Evolutionary conservation across 441 rosid genomes (phyloP), one percentile per base, ranked within the genome.

Genomic region (Adansonia madagascariensis): DNA sequence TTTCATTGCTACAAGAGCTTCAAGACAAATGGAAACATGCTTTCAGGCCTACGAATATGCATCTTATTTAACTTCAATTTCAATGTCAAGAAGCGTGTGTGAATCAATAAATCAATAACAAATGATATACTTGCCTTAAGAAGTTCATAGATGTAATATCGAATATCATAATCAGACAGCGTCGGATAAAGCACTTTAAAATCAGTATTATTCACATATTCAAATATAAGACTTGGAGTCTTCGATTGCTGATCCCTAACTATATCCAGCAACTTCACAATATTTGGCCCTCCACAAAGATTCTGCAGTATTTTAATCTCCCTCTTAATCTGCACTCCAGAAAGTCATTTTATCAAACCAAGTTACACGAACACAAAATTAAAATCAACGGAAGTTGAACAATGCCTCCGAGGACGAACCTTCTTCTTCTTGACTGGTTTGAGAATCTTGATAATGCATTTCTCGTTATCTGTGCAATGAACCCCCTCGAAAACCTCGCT

Each of bases 391-490:
- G 14, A 52, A 6, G 39, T 12, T 0, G 4, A 24, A 53, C 59
- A 60, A 4, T 59, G 14, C 66, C 52, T 10, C 12, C 20, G 27
- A 8, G 27, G 12, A 20, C 81, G 72, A 71, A 91, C 98, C 98
- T 96, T 96, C 87, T 94, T 96, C 91, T 94, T 96, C 90, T 91
- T 94, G 64, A 94, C 99, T n/a, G 98, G 99, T 83, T 96, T 94
- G 76, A 96, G 92, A 73, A 96, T 96, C 92, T 96, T 96, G 80
- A 96, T 92, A 71, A 96, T 75, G 52, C 99, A 94, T 75, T 96
- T 94, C 84, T 94, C 96, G 46, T 83, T 85, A 82, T 92, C 89
- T 0, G 91, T 91, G 72, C 91, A 86, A 76, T 92, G 94, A 24
- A 96, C 84, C 0, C 99, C 99, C 81, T 96, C 98, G 50, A 96